Percentiles rank a stretch among this genome's conserved stretches.
Conservation (phyloP, 2,329 filamentous ascomycete species). For the Colletotrichum sp. region DNA sequence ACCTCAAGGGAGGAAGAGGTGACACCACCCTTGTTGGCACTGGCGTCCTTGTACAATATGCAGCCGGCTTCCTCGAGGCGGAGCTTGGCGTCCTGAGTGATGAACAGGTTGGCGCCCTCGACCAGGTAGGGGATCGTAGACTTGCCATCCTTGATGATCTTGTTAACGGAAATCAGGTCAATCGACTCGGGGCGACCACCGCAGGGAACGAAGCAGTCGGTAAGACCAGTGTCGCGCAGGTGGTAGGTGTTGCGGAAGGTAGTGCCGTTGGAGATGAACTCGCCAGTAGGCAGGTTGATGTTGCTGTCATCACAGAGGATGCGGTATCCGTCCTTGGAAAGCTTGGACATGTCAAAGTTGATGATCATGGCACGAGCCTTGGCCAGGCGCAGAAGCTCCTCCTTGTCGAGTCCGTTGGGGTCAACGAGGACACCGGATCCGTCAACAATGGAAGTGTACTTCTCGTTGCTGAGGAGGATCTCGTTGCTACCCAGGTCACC, state of each 20-base stretch:
- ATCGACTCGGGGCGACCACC: slow-evolving; percentile 97
- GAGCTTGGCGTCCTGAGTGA: slow-evolving; percentile 97
- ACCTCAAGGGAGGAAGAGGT: slow-evolving; percentile 97
- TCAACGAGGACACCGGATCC: slow-evolving; percentile 95
- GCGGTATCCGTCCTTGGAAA: slow-evolving; percentile 88
- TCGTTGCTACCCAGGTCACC: slow-evolving; percentile 98
- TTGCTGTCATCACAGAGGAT: slow-evolving; percentile 92
- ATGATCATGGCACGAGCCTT: slow-evolving; percentile 89
- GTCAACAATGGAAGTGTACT: slow-evolving; percentile 95
- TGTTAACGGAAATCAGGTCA: slow-evolving; percentile 85
- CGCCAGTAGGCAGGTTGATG: slow-evolving; percentile 84
- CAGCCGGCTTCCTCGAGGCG: slow-evolving; percentile 94
- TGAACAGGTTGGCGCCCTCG: slow-evolving; percentile 97
- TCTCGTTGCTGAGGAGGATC: slow-evolving; percentile 94
- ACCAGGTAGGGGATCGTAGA: slow-evolving; percentile 90
- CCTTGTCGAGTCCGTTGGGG: slow-evolving; percentile 83
- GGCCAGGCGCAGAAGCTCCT: slow-evolving; percentile 84
- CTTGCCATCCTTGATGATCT: slow-evolving; percentile 91
- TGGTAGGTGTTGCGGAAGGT: slow-evolving; percentile 98
- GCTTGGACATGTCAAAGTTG: slow-evolving; percentile 83
- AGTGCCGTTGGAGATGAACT: slow-evolving; percentile 88
- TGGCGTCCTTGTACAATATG: slow-evolving; percentile 96
- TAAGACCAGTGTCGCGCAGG: slow-evolving; percentile 76
- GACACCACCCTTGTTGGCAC: slow-evolving; percentile 97
- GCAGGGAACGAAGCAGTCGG: slow-evolving; percentile 93